Evolutionary conservation across 2,329 filamentous ascomycete species (phyloP).

Genomic region (Fusarium brachygibbosum): DNA sequence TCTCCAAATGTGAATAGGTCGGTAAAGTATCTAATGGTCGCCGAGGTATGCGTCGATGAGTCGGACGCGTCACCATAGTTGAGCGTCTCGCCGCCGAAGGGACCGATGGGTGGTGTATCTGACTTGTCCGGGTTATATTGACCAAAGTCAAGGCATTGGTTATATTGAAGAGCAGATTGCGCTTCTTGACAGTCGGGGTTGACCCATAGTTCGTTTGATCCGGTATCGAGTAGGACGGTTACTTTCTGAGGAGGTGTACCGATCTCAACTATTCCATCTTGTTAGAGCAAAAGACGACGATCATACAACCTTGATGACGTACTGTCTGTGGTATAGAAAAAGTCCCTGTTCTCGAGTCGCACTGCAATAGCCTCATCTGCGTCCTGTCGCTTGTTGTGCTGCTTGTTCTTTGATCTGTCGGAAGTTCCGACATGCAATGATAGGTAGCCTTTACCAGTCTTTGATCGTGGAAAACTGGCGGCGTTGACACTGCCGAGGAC

Average conservation of each 20-base stretch:
- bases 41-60: conserved; percentile 53
- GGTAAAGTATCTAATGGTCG: conserved; percentile 60
- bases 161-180: conserved; percentile 50
- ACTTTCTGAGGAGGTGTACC: conserved; percentile 60
- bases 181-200: conserved; percentile 63
- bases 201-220: conserved; percentile 69
- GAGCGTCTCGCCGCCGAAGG: conserved; percentile 56
- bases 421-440: conserved; percentile 55
- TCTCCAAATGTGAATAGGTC: conserved; percentile 63
- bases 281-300: background rate
- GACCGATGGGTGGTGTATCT: conserved; percentile 55
- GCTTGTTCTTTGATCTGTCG: conserved; percentile 46
- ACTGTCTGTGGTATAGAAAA: conserved; percentile 58
- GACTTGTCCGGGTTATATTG: conserved; percentile 61
- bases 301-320: conserved; percentile 41
- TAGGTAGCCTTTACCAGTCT: conserved; percentile 55
- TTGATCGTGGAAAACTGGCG: conserved; percentile 49
- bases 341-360: conserved; percentile 54
- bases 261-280: conserved; percentile 55
- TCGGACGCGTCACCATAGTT: conserved; percentile 58
- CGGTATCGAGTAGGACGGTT: conserved; percentile 64
- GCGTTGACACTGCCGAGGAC: conserved; percentile 38
- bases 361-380: conserved; percentile 49
- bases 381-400: conserved; percentile 37
- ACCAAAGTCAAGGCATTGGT: conserved; percentile 59